Base-by-base conservation (phyloP, 257 asterid genomes). In the Jacaranda copaia region DNA sequence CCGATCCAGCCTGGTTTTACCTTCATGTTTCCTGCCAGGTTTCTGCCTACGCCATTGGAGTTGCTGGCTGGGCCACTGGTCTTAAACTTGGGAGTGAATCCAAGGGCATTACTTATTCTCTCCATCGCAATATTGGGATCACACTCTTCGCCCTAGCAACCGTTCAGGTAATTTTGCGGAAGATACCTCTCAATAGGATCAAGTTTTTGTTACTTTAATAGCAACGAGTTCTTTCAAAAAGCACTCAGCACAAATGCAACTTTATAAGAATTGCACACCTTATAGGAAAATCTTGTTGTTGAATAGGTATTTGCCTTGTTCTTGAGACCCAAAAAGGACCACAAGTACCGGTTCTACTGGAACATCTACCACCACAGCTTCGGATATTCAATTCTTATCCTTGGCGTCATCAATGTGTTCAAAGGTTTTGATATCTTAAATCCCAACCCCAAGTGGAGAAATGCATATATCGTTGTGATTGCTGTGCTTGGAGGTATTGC, bases 31-130 rank as follows among this genome's bases (percentile, higher is more conserved):
- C 62, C n/a, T 90, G 92, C 85, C 96, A 92, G 53, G 14, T 81
- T 36, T 75, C 88, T 45, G 90, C 91, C 3, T 92, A 89, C 36
- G 82, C 73, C n/a, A 75, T 92, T 36, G 96, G 95, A 1, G 92
- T 89, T 46, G 87, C 90, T 14, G 97, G 96, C 3, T 92, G 94
- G 92, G 93, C 77, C 15, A 90, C 89, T 20, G 97, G 96, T 42
- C 81, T 92, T 25, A 88, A 81, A 78, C 91, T 92, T 3, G 96
- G 96, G 3, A 74, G 81, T 57, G 78, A 86, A 63, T 92, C 96
- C 1, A 66, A 75, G 74, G 92, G 87, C 48, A 16, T 89, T 58
- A 70, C 71, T 6, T 76, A 89, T 71, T 43, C 82, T 32, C 16
- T 0, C 8, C 96, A 90, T 75, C 93, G 93, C 39, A 77, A 81